Evolutionary conservation across 257 asterid species (phyloP).

Genomic region (Schizonepeta tenuifolia): DNA sequence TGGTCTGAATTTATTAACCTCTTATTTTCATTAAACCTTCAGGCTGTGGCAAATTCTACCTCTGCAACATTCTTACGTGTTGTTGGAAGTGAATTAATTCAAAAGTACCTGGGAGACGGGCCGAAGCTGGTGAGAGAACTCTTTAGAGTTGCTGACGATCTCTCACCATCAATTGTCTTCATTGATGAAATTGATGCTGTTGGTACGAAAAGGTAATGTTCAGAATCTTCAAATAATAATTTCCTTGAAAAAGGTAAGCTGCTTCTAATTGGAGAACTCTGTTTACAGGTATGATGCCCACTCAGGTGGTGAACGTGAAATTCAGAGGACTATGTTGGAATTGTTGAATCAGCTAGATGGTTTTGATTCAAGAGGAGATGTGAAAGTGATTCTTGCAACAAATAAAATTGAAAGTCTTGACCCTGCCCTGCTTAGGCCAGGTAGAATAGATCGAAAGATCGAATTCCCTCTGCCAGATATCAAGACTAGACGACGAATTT

Average conservation of each 20-base stretch:
- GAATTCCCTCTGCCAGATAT: constrained; percentile 94
- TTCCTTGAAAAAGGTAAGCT: constrained; percentile 1
- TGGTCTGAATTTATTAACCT: constrained; percentile 8
- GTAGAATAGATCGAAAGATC: constrained; percentile 88
- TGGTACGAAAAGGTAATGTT: constrained; percentile 79
- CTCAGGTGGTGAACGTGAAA: constrained; percentile 98
- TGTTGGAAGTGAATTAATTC: constrained; percentile 93
- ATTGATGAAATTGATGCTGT: constrained; percentile 96
- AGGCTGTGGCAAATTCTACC: constrained; percentile 98
- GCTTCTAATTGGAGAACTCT: constrained; percentile 25
- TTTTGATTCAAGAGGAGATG: constrained; percentile 95
- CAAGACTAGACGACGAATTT: constrained; percentile 83
- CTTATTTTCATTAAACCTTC: constrained; percentile 30
- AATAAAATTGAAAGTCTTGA: constrained; percentile 88
- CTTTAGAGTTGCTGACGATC: constrained; percentile 94
- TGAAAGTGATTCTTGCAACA: constrained; percentile 91
- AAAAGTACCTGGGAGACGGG: constrained; percentile 95
- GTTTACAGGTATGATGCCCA: constrained; percentile 81
- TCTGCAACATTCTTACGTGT: constrained; percentile 97
- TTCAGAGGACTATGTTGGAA: constrained; percentile 95
- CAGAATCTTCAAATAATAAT: constrained; percentile 16
- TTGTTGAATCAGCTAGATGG: constrained; percentile 90
- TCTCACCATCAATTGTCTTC: constrained; percentile 92
- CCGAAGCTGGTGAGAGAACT: constrained; percentile 97
- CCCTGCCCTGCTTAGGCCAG: constrained; percentile 93